A percentile compares a stretch with the other conserved stretches of the same genome.
phyloP scores from a whole-genome alignment of 306 rosid species.

The Fragaria iinumae region DNA sequence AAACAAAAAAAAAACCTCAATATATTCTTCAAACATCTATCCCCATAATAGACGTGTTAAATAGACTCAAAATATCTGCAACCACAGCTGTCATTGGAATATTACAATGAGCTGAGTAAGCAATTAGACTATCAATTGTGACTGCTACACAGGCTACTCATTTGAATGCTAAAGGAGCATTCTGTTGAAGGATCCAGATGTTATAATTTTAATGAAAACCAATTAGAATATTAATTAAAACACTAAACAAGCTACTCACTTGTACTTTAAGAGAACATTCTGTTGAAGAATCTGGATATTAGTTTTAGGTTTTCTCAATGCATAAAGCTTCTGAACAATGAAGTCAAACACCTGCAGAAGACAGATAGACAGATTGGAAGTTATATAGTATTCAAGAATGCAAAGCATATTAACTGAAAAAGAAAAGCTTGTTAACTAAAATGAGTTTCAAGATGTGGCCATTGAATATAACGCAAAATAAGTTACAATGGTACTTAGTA shows the following conservation, averaged over 20 bases:
- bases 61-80: background rate
- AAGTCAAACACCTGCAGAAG: slow-evolving; percentile 80
- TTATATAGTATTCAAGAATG: background rate
- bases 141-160: background rate
- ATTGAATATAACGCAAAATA: background rate
- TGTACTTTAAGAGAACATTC: slow-evolving; percentile 91
- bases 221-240: background rate
- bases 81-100: background rate
- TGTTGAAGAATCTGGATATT: slow-evolving; percentile 99
- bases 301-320: slow-evolving; percentile 94
- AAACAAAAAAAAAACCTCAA: background rate
- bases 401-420: background rate
- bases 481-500: background rate
- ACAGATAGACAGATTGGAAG: slow-evolving; percentile 11
- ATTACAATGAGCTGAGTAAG: background rate
- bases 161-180: background rate
- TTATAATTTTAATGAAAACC: background rate
- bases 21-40: background rate
- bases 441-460: background rate
- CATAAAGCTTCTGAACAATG: slow-evolving; percentile 93
- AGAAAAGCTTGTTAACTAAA: background rate
- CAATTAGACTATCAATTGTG: background rate
- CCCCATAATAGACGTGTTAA: background rate
- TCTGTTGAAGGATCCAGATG: background rate
- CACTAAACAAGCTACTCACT: slow-evolving; percentile 52